Percentiles rank a stretch among this genome's conserved stretches.
phyloP scores from a whole-genome alignment of 768 basidiomycete species.

The Podaxis sp. region DNA sequence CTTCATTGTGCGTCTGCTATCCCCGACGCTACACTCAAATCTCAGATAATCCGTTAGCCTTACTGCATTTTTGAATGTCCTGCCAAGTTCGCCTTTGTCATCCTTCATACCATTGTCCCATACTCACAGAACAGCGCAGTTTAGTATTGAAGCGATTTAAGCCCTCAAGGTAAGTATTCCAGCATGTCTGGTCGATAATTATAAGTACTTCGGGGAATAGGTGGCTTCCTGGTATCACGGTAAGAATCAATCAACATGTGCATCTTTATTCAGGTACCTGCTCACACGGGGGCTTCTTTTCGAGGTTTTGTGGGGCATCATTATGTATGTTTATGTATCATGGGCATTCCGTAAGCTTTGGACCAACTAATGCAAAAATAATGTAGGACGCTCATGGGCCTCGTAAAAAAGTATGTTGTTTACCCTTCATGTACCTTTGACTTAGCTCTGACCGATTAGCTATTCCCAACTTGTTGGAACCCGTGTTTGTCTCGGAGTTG shows the following conservation, averaged over 20 bases:
- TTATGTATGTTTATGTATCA: conserved; percentile 40
- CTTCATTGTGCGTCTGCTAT: conserved; percentile 48
- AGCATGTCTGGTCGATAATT: neutral
- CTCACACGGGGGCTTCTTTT: neutral
- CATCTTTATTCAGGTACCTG: conserved; percentile 8
- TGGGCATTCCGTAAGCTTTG: neutral
- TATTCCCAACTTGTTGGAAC: conserved; percentile 58
- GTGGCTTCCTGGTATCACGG: conserved; percentile 67
- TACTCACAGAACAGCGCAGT: conserved; percentile 19
- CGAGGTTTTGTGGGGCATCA: conserved; percentile 59
- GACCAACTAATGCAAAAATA: neutral
- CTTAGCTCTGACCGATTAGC: conserved; percentile 25
- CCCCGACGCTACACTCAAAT: neutral
- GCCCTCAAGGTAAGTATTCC: conserved; percentile 47
- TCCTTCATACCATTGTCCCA: conserved; percentile 7
- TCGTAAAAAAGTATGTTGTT: conserved; percentile 53
- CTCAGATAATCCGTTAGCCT: conserved; percentile 28
- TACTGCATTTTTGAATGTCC: conserved; percentile 68
- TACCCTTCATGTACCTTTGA: neutral
- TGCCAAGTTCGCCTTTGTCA: conserved; percentile 45
- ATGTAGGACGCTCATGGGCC: conserved; percentile 56
- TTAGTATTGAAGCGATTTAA: conserved; percentile 58
- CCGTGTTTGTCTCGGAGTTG: conserved; percentile 55
- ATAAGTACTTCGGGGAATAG: conserved; percentile 17
- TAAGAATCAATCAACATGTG: conserved; percentile 20